Conservation (phyloP, 1,284 basidiomycete genomes). For the Marasmius sp. region DNA sequence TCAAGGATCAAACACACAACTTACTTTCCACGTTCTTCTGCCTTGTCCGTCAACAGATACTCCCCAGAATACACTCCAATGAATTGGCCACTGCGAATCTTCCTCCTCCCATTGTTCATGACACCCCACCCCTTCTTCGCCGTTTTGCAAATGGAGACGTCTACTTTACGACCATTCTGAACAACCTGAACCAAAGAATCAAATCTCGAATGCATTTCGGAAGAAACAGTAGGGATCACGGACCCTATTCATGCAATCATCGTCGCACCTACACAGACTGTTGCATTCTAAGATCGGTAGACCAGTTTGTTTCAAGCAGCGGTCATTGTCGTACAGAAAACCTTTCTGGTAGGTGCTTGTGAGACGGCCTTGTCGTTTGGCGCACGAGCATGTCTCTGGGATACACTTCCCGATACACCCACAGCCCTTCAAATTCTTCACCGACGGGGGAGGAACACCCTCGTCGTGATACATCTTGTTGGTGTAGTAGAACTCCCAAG, state of each 20-base stretch:
- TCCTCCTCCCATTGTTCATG: conserved; percentile 54
- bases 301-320: conserved; percentile 47
- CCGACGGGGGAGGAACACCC: conserved; percentile 66
- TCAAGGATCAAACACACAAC: conserved; percentile 24
- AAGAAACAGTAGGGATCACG: conserved; percentile 22
- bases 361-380: conserved; percentile 54
- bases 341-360: conserved; percentile 36
- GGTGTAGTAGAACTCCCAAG: conserved; percentile 78
- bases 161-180: conserved; percentile 71
- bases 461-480: conserved; percentile 73
- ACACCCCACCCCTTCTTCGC: conserved; percentile 84
- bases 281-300: conserved; percentile 89
- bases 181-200: conserved; percentile 58
- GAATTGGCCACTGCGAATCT: conserved; percentile 70
- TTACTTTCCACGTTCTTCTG: conserved; percentile 67
- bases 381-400: conserved; percentile 70
- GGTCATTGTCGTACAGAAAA: conserved; percentile 67
- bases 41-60: conserved; percentile 66
- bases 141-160: conserved; percentile 69
- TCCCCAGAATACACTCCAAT: conserved; percentile 88
- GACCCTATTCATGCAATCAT: conserved; percentile 82
- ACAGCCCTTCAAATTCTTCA: conserved; percentile 61
- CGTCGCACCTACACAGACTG: conserved; percentile 75
- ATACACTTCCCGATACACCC: conserved; percentile 73
- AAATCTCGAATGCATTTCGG: background rate